Evolutionary conservation across 306 rosid species (phyloP).

Genomic region (Dryas octopetala): DNA sequence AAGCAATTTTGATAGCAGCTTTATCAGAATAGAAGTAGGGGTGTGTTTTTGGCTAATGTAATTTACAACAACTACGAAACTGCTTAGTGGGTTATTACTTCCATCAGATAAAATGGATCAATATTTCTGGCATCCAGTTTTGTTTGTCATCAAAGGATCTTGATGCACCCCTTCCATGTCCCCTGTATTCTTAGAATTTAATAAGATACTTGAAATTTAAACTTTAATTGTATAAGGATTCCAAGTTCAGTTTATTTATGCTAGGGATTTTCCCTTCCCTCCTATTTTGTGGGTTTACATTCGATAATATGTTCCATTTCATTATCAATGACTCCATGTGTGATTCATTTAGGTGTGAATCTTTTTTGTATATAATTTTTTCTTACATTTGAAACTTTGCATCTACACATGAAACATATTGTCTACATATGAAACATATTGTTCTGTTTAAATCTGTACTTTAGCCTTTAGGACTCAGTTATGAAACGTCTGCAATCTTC

Average conservation of each 20-base stretch:
- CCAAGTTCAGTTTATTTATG: neutral
- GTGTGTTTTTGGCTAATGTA: neutral
- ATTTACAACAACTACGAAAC: neutral
- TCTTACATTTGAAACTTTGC: neutral
- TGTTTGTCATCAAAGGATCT: neutral
- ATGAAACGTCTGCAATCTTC: neutral
- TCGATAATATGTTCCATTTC: neutral
- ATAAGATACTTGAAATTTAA: neutral
- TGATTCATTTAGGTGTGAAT: neutral
- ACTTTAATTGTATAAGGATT: neutral
- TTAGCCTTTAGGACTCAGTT: neutral
- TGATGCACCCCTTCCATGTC: neutral
- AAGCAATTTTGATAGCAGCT: neutral
- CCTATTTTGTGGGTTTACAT: neutral
- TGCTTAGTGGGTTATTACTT: neutral
- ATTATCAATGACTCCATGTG: neutral
- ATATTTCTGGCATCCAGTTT: conserved; percentile 4
- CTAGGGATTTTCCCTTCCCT: neutral
- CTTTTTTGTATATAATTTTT: neutral
- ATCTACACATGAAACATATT: neutral
- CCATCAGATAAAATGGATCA: neutral
- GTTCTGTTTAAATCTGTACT: neutral
- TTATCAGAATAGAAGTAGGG: neutral
- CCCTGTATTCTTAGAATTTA: neutral
- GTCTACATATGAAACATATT: neutral